Evolutionary conservation across 257 asterid genomes (phyloP), one percentile per base, ranked within the genome.

Genomic region (Solanum bukasovii): DNA sequence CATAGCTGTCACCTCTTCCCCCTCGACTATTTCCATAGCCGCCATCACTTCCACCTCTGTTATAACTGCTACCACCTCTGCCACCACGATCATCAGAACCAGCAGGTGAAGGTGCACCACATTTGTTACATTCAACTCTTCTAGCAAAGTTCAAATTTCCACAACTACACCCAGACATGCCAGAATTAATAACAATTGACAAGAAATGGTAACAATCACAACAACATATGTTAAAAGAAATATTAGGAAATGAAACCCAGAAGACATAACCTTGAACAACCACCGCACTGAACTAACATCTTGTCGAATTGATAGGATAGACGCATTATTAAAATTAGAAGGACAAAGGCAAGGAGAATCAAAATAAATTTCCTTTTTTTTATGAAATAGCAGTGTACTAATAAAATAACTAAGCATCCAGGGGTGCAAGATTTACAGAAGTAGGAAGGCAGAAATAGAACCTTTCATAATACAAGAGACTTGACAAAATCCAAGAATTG

Each of bases 71-170:
- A 81, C 95, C 93, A 75, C 93, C 95, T 89, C 96, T 91, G 88
- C 94, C 94, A 61, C 98, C 98, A 84, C 96, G 98, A 87, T 94
- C 98, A 73, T 91, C 97, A 89, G 94, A 84, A 74, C 98, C 98
- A 91, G 95, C 92, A 87, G 98, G 98, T 89, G 99, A 93, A 33
- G 94, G 95, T 35, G 96, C 90, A 90, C 99, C 99, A 90, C 99
- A 96, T 92, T 94, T 96, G 96, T 97, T 94, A 92, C 99, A 97
- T 88, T 97, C 98, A 70, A 93, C 94, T 93, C 99, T 93, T 92
- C 98, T 95, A 87, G 99, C 99, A 92, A 96, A 97, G 95, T 97
- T 97, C 98, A 94, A 56, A 92, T 97, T 97, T 89, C 99, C 99
- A 89, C 99, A 97, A 90, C 99, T 97, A 92, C 96, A 96, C 85